Conservation (phyloP, 169 alveolate genomes). For the Plasmodium falciparum region DNA sequence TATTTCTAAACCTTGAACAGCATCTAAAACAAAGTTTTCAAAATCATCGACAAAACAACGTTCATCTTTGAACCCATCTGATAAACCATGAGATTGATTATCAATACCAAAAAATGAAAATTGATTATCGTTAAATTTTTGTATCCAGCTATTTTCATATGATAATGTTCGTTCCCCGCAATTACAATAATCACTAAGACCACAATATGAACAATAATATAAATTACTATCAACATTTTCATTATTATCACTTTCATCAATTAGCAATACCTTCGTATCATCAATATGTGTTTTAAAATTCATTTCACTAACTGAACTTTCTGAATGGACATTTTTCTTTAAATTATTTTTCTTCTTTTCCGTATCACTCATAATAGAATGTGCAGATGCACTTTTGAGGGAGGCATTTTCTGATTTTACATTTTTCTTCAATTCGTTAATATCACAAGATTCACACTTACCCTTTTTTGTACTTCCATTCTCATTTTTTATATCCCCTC, state of each 20-base stretch:
- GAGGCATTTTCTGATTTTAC: too few species aligned
- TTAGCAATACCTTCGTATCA: background rate
- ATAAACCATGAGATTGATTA: conserved; percentile 83
- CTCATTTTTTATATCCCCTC: background rate
- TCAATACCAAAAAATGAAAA: conserved; percentile 81
- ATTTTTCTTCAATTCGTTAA: too few species aligned
- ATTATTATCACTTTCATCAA: background rate
- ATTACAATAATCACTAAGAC: conserved; percentile 41
- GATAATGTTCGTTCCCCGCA: conserved; percentile 71
- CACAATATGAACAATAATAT: conserved; percentile 64
- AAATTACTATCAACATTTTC: conserved; percentile 10
- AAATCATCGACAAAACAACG: conserved; percentile 76
- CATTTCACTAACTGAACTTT: too few species aligned
- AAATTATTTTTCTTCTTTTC: too few species aligned
- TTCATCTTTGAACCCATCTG: conserved; percentile 76
- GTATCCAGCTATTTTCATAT: conserved; percentile 82
- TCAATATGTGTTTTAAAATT: background rate
- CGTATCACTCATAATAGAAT: too few species aligned
- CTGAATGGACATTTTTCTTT: too few species aligned
- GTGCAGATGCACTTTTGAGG: too few species aligned
- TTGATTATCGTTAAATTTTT: conserved; percentile 78
- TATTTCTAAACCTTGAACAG: conserved; percentile 80
- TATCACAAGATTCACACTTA: too few species aligned
- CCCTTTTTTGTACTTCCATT: too few species aligned
- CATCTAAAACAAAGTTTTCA: conserved; percentile 76